Evolutionary conservation across 1,284 basidiomycete species (phyloP).

Genomic region (Papiliotrema flavescens): DNA sequence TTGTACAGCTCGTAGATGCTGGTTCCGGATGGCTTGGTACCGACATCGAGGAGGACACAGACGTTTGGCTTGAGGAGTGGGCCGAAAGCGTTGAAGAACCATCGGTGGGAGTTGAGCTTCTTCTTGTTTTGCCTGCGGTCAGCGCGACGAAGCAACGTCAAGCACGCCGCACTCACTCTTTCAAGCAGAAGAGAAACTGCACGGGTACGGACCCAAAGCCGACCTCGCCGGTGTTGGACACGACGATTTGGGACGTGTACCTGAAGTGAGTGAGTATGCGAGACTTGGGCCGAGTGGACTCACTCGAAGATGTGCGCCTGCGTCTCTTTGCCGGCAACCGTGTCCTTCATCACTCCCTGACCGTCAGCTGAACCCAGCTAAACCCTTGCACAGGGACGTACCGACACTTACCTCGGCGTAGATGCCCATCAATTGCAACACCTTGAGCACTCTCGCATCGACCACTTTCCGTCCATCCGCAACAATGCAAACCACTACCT

Average conservation of each 20-base stretch:
- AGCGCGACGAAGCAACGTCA: neutral
- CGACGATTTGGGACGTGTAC: constrained; percentile 67
- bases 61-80: constrained; percentile 80
- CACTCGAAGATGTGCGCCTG: constrained; percentile 91
- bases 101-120: constrained; percentile 87
- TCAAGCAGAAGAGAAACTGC: constrained; percentile 89
- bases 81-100: constrained; percentile 90
- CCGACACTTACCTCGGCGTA: constrained; percentile 85
- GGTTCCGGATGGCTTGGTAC: constrained; percentile 88
- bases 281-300: constrained; percentile 24
- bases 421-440: constrained; percentile 72
- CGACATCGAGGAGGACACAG: constrained; percentile 82
- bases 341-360: constrained; percentile 90
- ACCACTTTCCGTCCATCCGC: constrained; percentile 87
- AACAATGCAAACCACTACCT: constrained; percentile 86
- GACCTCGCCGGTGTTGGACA: constrained; percentile 82
- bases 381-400: constrained; percentile 53
- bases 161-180: constrained; percentile 51
- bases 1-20: constrained; percentile 74
- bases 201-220: constrained; percentile 76
- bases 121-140: constrained; percentile 77
- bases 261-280: constrained; percentile 47
- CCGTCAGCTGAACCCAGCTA: constrained; percentile 39
- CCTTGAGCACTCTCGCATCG: constrained; percentile 59
- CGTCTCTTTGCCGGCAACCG: constrained; percentile 85